Conservation (phyloP, 495 filamentous ascomycete species). For the Lentithecium fluviatile region DNA sequence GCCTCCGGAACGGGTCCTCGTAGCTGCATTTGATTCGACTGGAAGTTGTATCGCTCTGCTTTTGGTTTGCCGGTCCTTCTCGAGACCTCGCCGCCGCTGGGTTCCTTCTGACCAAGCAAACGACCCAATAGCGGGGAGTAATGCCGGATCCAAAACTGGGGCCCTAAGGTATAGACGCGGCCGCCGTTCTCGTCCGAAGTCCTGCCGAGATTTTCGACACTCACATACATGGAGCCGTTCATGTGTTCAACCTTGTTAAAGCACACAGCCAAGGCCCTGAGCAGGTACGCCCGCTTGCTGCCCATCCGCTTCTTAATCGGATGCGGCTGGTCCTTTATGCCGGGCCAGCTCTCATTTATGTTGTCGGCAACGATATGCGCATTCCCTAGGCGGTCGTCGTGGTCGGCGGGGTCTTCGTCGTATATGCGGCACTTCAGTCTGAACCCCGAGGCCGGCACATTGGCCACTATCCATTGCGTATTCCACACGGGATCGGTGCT, state of each 20-base stretch:
- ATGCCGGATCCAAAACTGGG: slow-evolving; percentile 77
- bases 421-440: slow-evolving; percentile 75
- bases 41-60: slow-evolving; percentile 80
- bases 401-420: slow-evolving; percentile 85
- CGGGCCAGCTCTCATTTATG: slow-evolving; percentile 65
- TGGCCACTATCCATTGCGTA: slow-evolving; percentile 80
- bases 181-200: slow-evolving; percentile 70
- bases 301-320: slow-evolving; percentile 78
- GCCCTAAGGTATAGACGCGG: slow-evolving; percentile 73
- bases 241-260: slow-evolving; percentile 55
- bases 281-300: slow-evolving; percentile 78
- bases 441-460: slow-evolving; percentile 76
- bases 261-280: slow-evolving; percentile 62
- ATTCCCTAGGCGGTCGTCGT: slow-evolving; percentile 85
- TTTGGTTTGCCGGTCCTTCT: slow-evolving; percentile 46
- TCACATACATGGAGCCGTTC: slow-evolving; percentile 63
- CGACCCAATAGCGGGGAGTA: slow-evolving; percentile 86
- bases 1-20: slow-evolving; percentile 72
- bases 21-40: slow-evolving; percentile 89
- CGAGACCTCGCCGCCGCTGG: slow-evolving; percentile 37
- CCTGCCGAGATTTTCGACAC: slow-evolving; percentile 70
- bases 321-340: slow-evolving; percentile 62
- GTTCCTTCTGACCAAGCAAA: slow-evolving; percentile 72
- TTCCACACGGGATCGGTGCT: slow-evolving; percentile 77
- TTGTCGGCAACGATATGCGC: slow-evolving; percentile 61